Percentiles rank a stretch among this genome's conserved stretches.
phyloP scores from a whole-genome alignment of 1,284 basidiomycete species.

The Sanguinoderma infundibulare region DNA sequence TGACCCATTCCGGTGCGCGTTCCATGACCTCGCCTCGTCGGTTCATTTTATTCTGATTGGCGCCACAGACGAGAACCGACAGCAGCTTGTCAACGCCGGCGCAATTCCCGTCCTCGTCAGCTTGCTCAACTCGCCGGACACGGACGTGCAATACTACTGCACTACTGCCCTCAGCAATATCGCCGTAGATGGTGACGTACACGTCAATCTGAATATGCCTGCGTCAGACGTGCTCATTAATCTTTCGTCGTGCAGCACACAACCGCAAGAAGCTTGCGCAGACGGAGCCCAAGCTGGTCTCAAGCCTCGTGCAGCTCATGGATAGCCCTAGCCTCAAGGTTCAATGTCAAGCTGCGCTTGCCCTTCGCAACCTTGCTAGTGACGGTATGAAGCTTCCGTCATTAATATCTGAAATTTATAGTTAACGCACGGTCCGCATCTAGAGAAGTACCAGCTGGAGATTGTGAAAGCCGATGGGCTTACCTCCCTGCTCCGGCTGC shows the following conservation, averaged over 20 bases:
- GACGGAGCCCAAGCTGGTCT: constrained; percentile 94
- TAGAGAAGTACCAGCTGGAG: constrained; percentile 99
- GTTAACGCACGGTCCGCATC: neutral
- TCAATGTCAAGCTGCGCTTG: constrained; percentile 97
- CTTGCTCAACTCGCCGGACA: constrained; percentile 95
- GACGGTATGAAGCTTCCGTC: constrained; percentile 81
- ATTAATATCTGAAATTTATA: neutral
- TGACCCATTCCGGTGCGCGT: constrained; percentile 93
- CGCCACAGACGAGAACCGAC: constrained; percentile 90
- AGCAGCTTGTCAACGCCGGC: constrained; percentile 98
- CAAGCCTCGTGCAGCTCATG: constrained; percentile 96
- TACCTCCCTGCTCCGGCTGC: constrained; percentile 88
- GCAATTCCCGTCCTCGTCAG: constrained; percentile 98
- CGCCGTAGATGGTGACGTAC: constrained; percentile 84
- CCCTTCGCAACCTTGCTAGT: constrained; percentile 94
- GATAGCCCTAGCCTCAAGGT: constrained; percentile 98
- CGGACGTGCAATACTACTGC: constrained; percentile 99
- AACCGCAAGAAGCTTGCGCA: constrained; percentile 97
- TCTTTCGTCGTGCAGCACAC: constrained; percentile 48
- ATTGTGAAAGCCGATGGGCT: constrained; percentile 98
- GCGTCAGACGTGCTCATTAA: neutral
- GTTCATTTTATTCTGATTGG: constrained; percentile 4
- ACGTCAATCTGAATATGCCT: too few species aligned
- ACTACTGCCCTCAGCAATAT: constrained; percentile 99
- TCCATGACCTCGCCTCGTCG: constrained; percentile 11